These are phyloP conservation scores for Kentomonas sorsogonicus DNA, from an alignment of 208 protist genomes.

Conservation along the genomic window DNA sequence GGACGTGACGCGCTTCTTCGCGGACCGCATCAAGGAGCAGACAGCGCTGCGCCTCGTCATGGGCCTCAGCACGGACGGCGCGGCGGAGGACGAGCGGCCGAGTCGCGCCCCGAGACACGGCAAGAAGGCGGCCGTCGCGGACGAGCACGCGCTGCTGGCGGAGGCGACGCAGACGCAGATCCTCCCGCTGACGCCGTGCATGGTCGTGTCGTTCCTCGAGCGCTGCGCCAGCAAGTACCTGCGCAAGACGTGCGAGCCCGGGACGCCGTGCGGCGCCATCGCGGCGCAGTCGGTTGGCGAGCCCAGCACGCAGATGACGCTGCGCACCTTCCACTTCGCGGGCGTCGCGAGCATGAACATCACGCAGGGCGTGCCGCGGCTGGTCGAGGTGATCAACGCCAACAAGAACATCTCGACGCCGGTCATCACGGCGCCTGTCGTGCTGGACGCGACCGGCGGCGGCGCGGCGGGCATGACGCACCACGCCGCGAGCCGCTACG, in stretches of 20 bases:
- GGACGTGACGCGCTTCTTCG: constrained; percentile 73
- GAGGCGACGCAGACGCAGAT: constrained; percentile 66
- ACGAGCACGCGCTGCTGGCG: constrained; percentile 7
- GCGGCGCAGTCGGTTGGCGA: constrained; percentile 99
- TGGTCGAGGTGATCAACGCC: constrained; percentile 99
- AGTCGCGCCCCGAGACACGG: not conserved
- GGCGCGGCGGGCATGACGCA: not conserved
- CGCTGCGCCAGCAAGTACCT: constrained; percentile 78
- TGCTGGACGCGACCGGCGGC: constrained; percentile 18
- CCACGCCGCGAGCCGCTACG: constrained; percentile 42
- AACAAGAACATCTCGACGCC: constrained; percentile 97
- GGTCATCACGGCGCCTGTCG: constrained; percentile 95
- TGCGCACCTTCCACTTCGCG: constrained; percentile 99
- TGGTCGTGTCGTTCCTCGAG: constrained; percentile 74
- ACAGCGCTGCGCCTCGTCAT: constrained; percentile 43
- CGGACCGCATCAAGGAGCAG: constrained; percentile 53
- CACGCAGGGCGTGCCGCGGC: constrained; percentile 94
- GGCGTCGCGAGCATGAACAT: constrained; percentile 99
- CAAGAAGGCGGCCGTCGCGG: constrained; percentile 5
- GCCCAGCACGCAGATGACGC: constrained; percentile 99
- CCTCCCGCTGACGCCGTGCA: constrained; percentile 59
- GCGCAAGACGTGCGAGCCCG: constrained; percentile 91
- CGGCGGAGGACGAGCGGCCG: constrained; percentile 2
- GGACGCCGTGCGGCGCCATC: constrained; percentile 98
- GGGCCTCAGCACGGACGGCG: constrained; percentile 24